phyloP scores from a whole-genome alignment of 345 rosid species.

The Cardamine occulta region DNA sequence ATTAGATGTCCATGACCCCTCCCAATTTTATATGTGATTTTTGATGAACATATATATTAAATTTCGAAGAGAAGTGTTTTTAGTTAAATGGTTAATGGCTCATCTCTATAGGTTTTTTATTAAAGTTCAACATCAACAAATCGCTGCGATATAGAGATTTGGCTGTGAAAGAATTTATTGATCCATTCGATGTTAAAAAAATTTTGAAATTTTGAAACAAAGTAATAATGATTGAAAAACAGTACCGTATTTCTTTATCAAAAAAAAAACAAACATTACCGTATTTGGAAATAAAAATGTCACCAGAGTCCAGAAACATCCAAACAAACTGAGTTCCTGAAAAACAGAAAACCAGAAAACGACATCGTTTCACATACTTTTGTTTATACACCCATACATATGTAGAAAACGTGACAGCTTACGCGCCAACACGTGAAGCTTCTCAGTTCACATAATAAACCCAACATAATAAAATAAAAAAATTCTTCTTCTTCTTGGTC shows the following conservation, averaged over 20 bases:
- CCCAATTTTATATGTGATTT: not conserved
- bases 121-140: no score
- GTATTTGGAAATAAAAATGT: no score
- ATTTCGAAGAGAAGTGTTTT: no score
- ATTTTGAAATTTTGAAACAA: not conserved
- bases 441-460: conserved; percentile 19
- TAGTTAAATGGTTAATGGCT: no score
- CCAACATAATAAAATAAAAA: not conserved
- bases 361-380: not conserved
- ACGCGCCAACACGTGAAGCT: not conserved
- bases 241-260: no score
- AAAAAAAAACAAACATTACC: no score
- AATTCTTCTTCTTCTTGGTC: conserved; percentile 14
- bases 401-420: not conserved
- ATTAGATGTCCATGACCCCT: not conserved
- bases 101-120: no score
- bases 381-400: not conserved
- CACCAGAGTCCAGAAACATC: not conserved
- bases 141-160: no score
- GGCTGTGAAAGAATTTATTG: no score
- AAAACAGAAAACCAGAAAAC: not conserved
- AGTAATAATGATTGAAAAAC: not conserved
- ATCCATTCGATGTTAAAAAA: no score
- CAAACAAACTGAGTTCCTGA: not conserved
- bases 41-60: no score